These are phyloP conservation scores for Ophiostoma quercus DNA, from an alignment of 2,329 filamentous ascomycete species.

Conservation along the genomic window DNA sequence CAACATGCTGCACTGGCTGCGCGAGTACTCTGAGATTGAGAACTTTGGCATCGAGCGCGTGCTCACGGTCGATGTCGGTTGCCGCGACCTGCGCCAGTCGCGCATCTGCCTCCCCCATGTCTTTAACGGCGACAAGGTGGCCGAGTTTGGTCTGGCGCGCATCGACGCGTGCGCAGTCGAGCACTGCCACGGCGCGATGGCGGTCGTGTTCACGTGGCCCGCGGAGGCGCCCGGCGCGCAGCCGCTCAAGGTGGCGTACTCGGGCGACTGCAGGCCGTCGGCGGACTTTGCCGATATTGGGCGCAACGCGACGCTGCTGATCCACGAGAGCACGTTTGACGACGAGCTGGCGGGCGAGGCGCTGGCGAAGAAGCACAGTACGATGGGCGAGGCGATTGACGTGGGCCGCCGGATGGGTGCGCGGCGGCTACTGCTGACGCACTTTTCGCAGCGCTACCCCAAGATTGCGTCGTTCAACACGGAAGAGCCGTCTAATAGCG, in stretches of 20 bases:
- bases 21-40: slow-evolving; percentile 74
- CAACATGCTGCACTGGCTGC: slow-evolving; percentile 69
- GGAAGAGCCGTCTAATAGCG: slow-evolving; percentile 27
- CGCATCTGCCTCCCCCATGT: slow-evolving; percentile 30
- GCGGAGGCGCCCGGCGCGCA: slow-evolving; percentile 41
- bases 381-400: slow-evolving; percentile 75
- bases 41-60: slow-evolving; percentile 62
- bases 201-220: slow-evolving; percentile 70
- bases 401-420: slow-evolving; percentile 76
- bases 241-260: slow-evolving; percentile 79
- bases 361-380: slow-evolving; percentile 81
- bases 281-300: slow-evolving; percentile 65
- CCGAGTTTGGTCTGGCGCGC: slow-evolving; percentile 52
- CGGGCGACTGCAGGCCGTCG: slow-evolving; percentile 85
- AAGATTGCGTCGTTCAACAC: slow-evolving; percentile 54
- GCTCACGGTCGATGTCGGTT: slow-evolving; percentile 32
- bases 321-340: slow-evolving; percentile 96
- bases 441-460: slow-evolving; percentile 92
- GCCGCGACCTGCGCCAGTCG: slow-evolving; percentile 20
- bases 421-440: slow-evolving; percentile 75
- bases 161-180: slow-evolving; percentile 64
- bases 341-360: slow-evolving; percentile 77
- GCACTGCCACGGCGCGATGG: slow-evolving; percentile 77
- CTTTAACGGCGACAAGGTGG: slow-evolving; percentile 38
- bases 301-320: slow-evolving; percentile 68